Base-by-base conservation (phyloP, 192 early-diverging fungal genomes). In the Umbelopsis ramanniana region DNA sequence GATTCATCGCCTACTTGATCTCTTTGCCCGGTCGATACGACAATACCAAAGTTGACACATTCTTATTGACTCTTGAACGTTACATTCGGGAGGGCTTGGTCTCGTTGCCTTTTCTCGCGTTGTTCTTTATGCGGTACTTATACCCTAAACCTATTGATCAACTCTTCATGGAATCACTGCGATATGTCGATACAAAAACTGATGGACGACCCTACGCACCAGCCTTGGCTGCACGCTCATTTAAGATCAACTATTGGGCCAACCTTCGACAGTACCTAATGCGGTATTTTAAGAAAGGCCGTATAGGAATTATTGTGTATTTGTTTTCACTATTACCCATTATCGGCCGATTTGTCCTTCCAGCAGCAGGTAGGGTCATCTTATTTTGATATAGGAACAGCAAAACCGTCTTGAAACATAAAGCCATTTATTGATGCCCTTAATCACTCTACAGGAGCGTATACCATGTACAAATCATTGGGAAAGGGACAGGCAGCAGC, bases 91-190 rank as follows among this genome's bases (percentile, higher is more conserved):
- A 82, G 52, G 48, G 75, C 50, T 71, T 82, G 50, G 73, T 68
- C 19, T 77, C 76, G 0, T 60, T 88, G 53, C 88, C 88, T 0
- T 75, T 90, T 40, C 43, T 83, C 3, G 84, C 82, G 2, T 54
- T 90, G 17, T 46, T 90, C 37, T 85, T 87, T 71, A 74, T 90
- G 72, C 74, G 85, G 22, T 87, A 87, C 52, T 17, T 90, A n/a
- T 88, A 90, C 57, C 82, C 87, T 12, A 76, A 85, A 52, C 83
- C 85, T 43, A 68, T 90, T 35, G 87, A 90, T 70, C 79, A 82
- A 47, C 76, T 90, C 26, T 90, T 90, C 71, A 72, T 90, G 52
- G 82, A 86, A 17, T 82, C 82, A 6, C 48, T 89, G 8, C 46
- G 68, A 12, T 82, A 80, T 47, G 70, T 85, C 21, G 87, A 89